These are phyloP conservation scores for Serendipita sp. DNA, from an alignment of 768 basidiomycete genomes.

Conservation along the genomic window DNA sequence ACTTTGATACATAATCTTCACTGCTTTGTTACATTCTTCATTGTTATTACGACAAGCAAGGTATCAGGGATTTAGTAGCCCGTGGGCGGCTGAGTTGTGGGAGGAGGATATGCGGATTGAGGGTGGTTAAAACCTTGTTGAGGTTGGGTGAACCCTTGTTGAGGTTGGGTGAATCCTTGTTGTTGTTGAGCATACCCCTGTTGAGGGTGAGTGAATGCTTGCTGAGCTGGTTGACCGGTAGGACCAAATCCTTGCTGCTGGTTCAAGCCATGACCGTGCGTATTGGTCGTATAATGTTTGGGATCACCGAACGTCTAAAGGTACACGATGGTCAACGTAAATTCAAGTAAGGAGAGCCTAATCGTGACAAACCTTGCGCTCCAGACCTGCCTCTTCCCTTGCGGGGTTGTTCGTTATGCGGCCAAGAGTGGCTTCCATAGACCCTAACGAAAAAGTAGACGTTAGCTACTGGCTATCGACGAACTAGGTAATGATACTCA, in stretches of 20 bases:
- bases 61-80: not conserved
- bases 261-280: not conserved
- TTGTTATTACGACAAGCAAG: not conserved
- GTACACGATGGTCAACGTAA: not conserved
- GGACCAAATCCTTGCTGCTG: not conserved
- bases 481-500: not conserved
- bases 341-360: not conserved
- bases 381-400: not conserved
- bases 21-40: not conserved
- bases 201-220: not conserved
- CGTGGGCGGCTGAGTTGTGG: not conserved
- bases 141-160: not conserved
- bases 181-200: not conserved
- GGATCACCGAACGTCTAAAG: not conserved
- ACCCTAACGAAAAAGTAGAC: not conserved
- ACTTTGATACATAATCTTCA: not conserved
- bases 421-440: not conserved
- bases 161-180: too few species aligned
- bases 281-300: not conserved
- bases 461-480: not conserved
- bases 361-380: not conserved
- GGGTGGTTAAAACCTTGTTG: too few species aligned
- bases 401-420: not conserved
- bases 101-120: too few species aligned
- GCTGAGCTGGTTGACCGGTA: not conserved